Conservation (phyloP, 257 asterid genomes). For the Penstemon newberryi region DNA sequence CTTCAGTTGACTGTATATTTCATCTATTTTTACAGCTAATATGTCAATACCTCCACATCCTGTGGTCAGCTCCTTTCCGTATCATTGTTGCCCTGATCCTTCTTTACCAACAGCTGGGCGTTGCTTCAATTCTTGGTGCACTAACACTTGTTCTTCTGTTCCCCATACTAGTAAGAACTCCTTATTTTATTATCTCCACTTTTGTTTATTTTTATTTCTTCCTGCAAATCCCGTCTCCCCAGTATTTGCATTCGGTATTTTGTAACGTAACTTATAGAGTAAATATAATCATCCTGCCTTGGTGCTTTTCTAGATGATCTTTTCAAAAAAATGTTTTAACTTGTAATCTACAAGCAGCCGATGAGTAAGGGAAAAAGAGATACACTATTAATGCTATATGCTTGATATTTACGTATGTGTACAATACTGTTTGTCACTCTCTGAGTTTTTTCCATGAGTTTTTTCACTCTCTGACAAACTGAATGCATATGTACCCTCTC, state of each 20-base stretch:
- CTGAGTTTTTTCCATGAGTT: no score
- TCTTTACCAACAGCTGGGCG: constrained; percentile 86
- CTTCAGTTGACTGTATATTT: constrained; percentile 13
- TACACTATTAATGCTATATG: no score
- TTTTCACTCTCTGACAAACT: no score
- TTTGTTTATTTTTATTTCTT: constrained; percentile 10
- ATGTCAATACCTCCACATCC: constrained; percentile 82
- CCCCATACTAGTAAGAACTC: constrained; percentile 68
- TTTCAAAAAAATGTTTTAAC: no score
- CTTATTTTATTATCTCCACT: constrained; percentile 15
- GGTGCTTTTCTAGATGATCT: no score
- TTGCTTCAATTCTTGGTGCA: constrained; percentile 87
- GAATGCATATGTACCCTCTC: no score
- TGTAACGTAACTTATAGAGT: neutral
- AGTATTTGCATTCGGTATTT: neutral
- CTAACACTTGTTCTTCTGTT: constrained; percentile 78
- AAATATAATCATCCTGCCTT: no score
- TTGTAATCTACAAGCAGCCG: no score
- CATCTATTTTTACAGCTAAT: constrained; percentile 68
- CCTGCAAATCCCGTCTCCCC: neutral
- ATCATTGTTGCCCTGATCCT: constrained; percentile 74
- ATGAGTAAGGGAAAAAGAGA: no score
- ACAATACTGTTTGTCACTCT: no score
- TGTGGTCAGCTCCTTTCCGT: constrained; percentile 98
- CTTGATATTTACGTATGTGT: no score